Base-by-base conservation (phyloP, 225 moss, liverwort and hornwort genomes). In the Antitrichia curtipendula region DNA sequence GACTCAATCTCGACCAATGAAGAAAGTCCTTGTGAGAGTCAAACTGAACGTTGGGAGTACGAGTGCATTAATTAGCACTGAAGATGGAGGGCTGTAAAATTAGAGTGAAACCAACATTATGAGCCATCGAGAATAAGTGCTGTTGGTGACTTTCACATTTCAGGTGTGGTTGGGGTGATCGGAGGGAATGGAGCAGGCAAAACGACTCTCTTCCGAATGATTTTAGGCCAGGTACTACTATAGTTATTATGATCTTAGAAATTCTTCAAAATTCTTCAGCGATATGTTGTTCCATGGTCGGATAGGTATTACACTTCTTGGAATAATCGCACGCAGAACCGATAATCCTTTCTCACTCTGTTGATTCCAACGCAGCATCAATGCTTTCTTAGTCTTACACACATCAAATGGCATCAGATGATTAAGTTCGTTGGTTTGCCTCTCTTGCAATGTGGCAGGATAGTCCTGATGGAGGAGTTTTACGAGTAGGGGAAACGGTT, bases 161-260 rank as follows among this genome's bases (percentile, higher is more conserved):
- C 93, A 97, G 97, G 98, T 88, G 96, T 98, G 43, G 98, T 98
- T 80, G 98, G 98, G 74, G 91, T 98, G 43, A 92, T 98, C 85
- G 98, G 98, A 93, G 97, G 97, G 78, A 98, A 98, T 87, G 98
- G 98, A 79, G 95, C 96, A 85, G 98, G 98, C n/a, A 98, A 98
- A 89, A 96, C 98, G 52, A 98, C 98, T 68, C 91, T 98, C 38
- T 98, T 98, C 88, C 92, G 95, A 59, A 97, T 98, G 98, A 98
- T 98, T 63, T 89, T 97, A 89, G 98, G 98, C 90, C 96, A 98
- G 93, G 97, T 96, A 94, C 43, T 36, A 81, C 60, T 60, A 47
- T 40, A 69, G 61, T 38, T 34, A 60, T 65, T 75, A 60, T 45
- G 61, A 49, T 83, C 72, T 88, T 80, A 47, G 34, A 57, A 43